Conservation (phyloP, 108 stramenopile genomes). For the Epithemia pelagica region DNA sequence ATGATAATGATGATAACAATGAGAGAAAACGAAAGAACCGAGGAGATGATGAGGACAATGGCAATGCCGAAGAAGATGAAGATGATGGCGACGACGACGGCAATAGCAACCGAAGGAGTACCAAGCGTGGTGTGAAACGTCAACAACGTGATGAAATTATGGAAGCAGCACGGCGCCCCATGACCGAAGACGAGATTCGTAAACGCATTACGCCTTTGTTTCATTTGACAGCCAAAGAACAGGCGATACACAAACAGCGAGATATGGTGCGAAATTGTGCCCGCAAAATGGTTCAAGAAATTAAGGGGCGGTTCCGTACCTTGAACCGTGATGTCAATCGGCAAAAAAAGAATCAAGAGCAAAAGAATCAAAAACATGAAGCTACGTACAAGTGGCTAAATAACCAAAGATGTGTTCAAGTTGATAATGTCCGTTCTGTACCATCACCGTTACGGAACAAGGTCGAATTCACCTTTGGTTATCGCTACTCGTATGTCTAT, state of each 20-base stretch:
- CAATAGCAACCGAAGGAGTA: not conserved
- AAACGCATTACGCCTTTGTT: constrained; percentile 58
- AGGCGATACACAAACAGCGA: constrained; percentile 41
- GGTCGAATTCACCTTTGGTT: constrained; percentile 84
- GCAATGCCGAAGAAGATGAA: not conserved
- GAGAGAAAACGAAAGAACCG: constrained; percentile 1
- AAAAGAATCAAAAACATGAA: constrained; percentile 15
- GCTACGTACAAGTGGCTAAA: constrained; percentile 48
- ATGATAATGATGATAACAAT: constrained; percentile 14
- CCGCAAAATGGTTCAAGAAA: constrained; percentile 50
- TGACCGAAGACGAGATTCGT: constrained; percentile 48
- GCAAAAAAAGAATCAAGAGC: constrained; percentile 7
- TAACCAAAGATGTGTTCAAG: constrained; percentile 30
- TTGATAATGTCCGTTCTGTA: constrained; percentile 44
- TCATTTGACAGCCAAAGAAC: constrained; percentile 39
- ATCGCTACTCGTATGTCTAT: constrained; percentile 16
- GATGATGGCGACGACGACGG: constrained; percentile 1
- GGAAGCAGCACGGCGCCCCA: constrained; percentile 4
- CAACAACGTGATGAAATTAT: constrained; percentile 14
- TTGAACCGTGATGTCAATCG: not conserved
- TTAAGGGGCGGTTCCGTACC: constrained; percentile 45
- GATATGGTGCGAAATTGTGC: constrained; percentile 65
- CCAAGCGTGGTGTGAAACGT: constrained; percentile 4
- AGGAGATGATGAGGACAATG: constrained; percentile 16
- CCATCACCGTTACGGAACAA: constrained; percentile 80